phyloP scores from a whole-genome alignment of 345 rosid species.

The Lumnitzera littorea region DNA sequence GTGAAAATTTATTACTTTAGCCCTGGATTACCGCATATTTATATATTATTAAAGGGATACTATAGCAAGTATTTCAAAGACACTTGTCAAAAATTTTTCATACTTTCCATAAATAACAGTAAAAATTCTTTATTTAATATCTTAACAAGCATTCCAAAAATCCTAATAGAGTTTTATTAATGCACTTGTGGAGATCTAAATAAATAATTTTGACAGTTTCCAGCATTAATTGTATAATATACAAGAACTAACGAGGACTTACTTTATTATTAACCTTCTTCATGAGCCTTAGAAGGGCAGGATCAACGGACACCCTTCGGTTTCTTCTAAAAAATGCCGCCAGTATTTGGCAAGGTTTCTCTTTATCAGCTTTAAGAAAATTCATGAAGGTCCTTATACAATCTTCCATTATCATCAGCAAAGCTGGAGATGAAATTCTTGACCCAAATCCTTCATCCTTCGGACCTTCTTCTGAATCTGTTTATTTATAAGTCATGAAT shows the following conservation, averaged over 20 bases:
- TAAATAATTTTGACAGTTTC: too few species aligned
- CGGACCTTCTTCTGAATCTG: slow-evolving; percentile 55
- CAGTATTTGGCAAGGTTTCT: slow-evolving; percentile 61
- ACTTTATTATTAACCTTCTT: slow-evolving; percentile 86
- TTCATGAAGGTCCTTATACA: slow-evolving; percentile 88
- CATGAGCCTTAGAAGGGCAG: slow-evolving; percentile 67
- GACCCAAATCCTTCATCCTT: slow-evolving; percentile 57
- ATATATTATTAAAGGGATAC: too few species aligned
- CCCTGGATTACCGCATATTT: too few species aligned
- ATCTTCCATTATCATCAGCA: slow-evolving; percentile 87
- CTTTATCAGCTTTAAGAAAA: slow-evolving; percentile 86
- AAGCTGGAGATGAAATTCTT: slow-evolving; percentile 71
- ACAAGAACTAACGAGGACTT: slow-evolving; percentile 7
- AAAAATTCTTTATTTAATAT: too few species aligned
- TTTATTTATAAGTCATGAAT: not conserved
- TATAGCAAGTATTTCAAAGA: too few species aligned
- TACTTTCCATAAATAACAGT: too few species aligned
- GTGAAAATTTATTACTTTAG: too few species aligned
- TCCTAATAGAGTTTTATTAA: too few species aligned
- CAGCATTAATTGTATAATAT: too few species aligned
- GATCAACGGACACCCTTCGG: slow-evolving; percentile 65
- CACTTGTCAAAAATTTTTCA: too few species aligned
- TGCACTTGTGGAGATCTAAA: too few species aligned
- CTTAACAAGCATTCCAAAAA: too few species aligned
- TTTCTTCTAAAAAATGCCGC: slow-evolving; percentile 63